Evolutionary conservation across 2,329 filamentous ascomycete genomes (phyloP), one percentile per base, ranked within the genome.

Genomic region (Talaromyces albobiverticillius): DNA sequence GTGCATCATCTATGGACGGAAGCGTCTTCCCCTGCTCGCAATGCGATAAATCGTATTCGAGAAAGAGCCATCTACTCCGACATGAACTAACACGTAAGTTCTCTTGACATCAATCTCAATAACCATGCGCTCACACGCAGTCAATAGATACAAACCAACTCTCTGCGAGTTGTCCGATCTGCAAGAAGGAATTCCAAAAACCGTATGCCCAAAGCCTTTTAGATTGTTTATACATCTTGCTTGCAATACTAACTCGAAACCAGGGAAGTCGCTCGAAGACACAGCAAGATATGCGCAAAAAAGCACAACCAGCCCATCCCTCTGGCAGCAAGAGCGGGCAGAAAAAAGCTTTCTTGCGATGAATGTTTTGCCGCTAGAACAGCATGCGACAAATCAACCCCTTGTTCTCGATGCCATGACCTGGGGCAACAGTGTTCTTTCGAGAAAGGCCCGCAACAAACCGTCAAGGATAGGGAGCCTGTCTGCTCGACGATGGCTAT

Each of bases 281-380:
- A 68, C 57, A 64, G 57, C 41, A 68, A 66, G 55, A 22, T 45
- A 51, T 68, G 66, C 29, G 65, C 66, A 14, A 66, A 55, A 31
- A 68, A 67, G 48, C 54, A 64, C 46, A 64, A 66, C 29, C 63
- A 61, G 34, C 65, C 63, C 14, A 25, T 56, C n/a, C 64, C 64
- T 10, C 60, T 60, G 31, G 57, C 66, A 29, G 62, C 59, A 20
- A 64, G 61, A 54, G 63, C 65, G 4, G 66, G 66, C 23, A 62
- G 66, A 52, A 67, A 68, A 49, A 60, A 64, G 22, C 58, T 62
- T 23, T 66, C 66, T 18, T 68, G 66, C 54, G 64, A 67, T 46
- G 45, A 58, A 26, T 68, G 65, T 31, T 64, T 63, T 36, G 56
- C 45, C 13, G 59, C 60, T 9, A 67, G 66, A 51, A 58, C 56